phyloP scores from a whole-genome alignment of 2,329 filamentous ascomycete genomes.

The Microsporum audouinii region DNA sequence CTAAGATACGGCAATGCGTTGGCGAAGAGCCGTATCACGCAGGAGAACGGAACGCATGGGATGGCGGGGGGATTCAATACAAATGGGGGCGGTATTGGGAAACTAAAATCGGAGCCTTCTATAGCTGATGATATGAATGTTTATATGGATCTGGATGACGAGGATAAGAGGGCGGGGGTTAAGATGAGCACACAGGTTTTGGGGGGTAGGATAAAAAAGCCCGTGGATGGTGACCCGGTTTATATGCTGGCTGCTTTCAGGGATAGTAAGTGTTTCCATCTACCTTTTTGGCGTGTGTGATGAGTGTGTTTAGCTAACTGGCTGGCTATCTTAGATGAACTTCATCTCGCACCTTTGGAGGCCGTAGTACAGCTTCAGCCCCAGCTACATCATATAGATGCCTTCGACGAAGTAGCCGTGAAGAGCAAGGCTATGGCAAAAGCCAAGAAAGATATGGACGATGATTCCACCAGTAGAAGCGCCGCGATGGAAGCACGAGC shows the following conservation, averaged over 20 bases:
- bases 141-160: conserved; percentile 14
- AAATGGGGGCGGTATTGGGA: conserved; percentile 18
- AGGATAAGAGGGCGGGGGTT: conserved; percentile 30
- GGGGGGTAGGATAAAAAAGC: conserved; percentile 64
- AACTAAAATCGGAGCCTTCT: conserved; percentile 12
- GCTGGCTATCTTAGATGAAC: conserved; percentile 48
- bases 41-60: conserved; percentile 57
- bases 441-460: conserved; percentile 35
- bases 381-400: conserved; percentile 87
- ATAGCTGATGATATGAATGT: not conserved
- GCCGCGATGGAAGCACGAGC: conserved; percentile 52
- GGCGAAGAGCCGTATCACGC: conserved; percentile 40
- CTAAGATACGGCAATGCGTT: conserved; percentile 72
- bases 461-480: conserved; percentile 27
- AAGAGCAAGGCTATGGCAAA: conserved; percentile 23
- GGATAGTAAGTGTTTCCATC: conserved; percentile 46
- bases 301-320: not conserved
- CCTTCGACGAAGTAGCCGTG: conserved; percentile 53
- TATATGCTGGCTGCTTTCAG: conserved; percentile 93
- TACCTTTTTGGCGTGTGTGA: conserved; percentile 10
- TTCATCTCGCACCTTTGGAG: conserved; percentile 75
- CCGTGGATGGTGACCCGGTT: conserved; percentile 56
- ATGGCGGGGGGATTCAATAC: conserved; percentile 60
- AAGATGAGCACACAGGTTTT: conserved; percentile 70
- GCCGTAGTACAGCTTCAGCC: conserved; percentile 81